Evolutionary conservation across 352 stramenopile species (phyloP).

Genomic region (Pythium myriotylum): DNA sequence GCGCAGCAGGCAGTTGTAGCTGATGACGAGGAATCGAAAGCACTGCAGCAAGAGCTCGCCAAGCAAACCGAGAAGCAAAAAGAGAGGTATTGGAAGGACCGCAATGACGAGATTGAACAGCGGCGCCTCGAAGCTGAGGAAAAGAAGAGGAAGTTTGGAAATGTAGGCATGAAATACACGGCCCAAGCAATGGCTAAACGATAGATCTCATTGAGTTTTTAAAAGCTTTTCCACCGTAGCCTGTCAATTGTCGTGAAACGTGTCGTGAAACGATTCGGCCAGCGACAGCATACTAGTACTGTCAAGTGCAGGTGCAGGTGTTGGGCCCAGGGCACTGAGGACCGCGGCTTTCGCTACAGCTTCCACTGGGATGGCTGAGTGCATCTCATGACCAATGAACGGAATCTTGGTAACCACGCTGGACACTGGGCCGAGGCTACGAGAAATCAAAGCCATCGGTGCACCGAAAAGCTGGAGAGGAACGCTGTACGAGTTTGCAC

Average conservation of each 20-base stretch:
- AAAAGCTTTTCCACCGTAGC: not conserved
- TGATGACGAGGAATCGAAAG: constrained; percentile 38
- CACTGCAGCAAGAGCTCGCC: constrained; percentile 48
- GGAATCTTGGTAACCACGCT: constrained; percentile 57
- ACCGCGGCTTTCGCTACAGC: constrained; percentile 82
- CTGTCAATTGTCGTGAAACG: constrained; percentile 30
- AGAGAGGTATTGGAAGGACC: constrained; percentile 79
- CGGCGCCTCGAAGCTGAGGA: constrained; percentile 63
- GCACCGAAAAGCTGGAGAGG: constrained; percentile 77
- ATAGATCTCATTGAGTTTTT: constrained; percentile 8
- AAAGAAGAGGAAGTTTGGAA: constrained; percentile 74
- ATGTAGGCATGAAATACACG: constrained; percentile 75
- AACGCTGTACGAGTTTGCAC: constrained; percentile 62
- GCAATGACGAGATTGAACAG: constrained; percentile 61
- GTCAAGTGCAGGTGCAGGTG: constrained; percentile 58
- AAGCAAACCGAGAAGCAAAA: constrained; percentile 68
- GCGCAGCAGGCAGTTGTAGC: constrained; percentile 9
- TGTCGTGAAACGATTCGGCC: constrained; percentile 80
- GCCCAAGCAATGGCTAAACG: constrained; percentile 37
- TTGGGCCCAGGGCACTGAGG: constrained; percentile 75
- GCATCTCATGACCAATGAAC: constrained; percentile 72
- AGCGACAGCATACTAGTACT: constrained; percentile 75
- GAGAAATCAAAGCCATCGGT: constrained; percentile 66
- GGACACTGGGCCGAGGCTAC: constrained; percentile 61
- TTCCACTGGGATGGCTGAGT: constrained; percentile 60